Evolutionary conservation across 352 stramenopile species (phyloP).

Genomic region (Globisporangium spiculum): DNA sequence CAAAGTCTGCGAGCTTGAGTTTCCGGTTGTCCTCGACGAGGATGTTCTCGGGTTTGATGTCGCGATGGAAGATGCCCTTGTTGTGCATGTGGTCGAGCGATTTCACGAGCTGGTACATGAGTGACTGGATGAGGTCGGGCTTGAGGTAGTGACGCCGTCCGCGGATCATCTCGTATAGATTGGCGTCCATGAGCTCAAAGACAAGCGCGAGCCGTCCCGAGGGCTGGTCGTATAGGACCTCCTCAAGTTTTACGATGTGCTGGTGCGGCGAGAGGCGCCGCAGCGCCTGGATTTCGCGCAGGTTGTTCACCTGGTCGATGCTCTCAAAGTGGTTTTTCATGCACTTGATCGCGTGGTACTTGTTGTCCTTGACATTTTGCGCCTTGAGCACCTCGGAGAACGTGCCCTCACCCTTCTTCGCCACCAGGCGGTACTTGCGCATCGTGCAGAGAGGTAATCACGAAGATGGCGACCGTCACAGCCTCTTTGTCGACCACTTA

Average conservation of each 20-base stretch:
- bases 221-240: slow-evolving; percentile 93
- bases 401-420: slow-evolving; percentile 95
- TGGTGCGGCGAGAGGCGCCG: slow-evolving; percentile 91
- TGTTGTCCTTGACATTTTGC: slow-evolving; percentile 92
- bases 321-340: slow-evolving; percentile 97
- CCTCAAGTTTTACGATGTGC: slow-evolving; percentile 95
- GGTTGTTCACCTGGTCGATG: slow-evolving; percentile 96
- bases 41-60: slow-evolving; percentile 97
- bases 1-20: slow-evolving; percentile 95
- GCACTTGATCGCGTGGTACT: slow-evolving; percentile 97
- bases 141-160: slow-evolving; percentile 86
- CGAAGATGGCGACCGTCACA: not conserved
- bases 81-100: slow-evolving; percentile 96
- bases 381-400: slow-evolving; percentile 95
- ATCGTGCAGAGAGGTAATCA: slow-evolving; percentile 27
- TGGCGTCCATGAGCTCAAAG: slow-evolving; percentile 97
- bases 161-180: slow-evolving; percentile 96
- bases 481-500: not conserved
- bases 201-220: slow-evolving; percentile 92
- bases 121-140: slow-evolving; percentile 69
- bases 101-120: slow-evolving; percentile 94
- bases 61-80: slow-evolving; percentile 96
- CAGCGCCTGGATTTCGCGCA: slow-evolving; percentile 95
- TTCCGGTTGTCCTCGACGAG: slow-evolving; percentile 85
- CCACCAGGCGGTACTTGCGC: slow-evolving; percentile 93